Evolutionary conservation across 305 asterid species (phyloP).

Genomic region (Salvia sclarea): DNA sequence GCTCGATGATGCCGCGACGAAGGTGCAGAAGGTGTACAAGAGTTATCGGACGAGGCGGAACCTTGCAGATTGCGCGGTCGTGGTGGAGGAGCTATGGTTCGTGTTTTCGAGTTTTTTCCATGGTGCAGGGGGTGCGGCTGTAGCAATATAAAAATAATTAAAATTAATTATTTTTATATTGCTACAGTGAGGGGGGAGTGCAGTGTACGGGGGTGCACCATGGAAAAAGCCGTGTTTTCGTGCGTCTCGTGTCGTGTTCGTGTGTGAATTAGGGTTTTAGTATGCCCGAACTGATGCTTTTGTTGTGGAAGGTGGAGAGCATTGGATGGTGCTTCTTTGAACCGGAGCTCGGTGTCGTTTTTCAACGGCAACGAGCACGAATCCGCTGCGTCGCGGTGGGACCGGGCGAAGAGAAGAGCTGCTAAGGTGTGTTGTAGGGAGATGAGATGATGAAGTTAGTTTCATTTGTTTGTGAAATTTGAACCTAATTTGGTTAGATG

Average conservation of each 20-base stretch:
- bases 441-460: background rate
- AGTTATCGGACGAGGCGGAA: conserved; percentile 61
- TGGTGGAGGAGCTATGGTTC: conserved; percentile 61
- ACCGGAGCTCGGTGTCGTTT: conserved; percentile 46
- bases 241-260: background rate
- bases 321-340: conserved; percentile 48
- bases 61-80: conserved; percentile 67
- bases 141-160: too few relatives aligned
- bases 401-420: conserved; percentile 49
- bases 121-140: too few relatives aligned
- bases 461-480: background rate
- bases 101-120: too few relatives aligned
- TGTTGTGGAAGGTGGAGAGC: conserved; percentile 50
- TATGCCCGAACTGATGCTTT: background rate
- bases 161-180: too few relatives aligned
- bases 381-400: conserved; percentile 54
- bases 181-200: too few relatives aligned
- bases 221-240: too few relatives aligned
- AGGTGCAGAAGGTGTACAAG: conserved; percentile 60
- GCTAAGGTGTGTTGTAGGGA: conserved; percentile 38
- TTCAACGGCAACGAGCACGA: conserved; percentile 44
- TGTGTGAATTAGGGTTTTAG: too few relatives aligned
- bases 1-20: conserved; percentile 54
- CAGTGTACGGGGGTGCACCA: too few relatives aligned
- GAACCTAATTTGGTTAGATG: background rate